Evolutionary conservation across 2,329 filamentous ascomycete species (phyloP), one percentile per base, ranked within the genome.

Genomic region (Fusarium sp.): DNA sequence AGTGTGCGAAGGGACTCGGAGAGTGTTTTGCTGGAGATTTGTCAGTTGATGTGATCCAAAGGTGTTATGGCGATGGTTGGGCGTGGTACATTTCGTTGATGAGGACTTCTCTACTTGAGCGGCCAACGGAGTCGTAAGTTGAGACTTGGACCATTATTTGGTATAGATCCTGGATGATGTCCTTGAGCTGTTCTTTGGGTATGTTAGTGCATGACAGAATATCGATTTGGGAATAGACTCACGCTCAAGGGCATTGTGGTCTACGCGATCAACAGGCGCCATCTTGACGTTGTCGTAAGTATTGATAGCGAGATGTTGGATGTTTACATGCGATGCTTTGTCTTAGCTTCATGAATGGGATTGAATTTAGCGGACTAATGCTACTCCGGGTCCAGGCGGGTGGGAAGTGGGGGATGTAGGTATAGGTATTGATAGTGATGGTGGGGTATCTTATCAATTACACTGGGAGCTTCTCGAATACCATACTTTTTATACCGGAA

Each of bases 111-210:
- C 82, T 83, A 41, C 84, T 86, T 15, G 87, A 81, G 2, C 83
- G 82, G 62, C 80, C 80, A 63, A 83, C 81, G 43, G 82, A 80
- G 81, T 90, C 88, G 81, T 90, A 91, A 62, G 86, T 84, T 32
- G 86, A 84, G 29, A 87, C 83, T 75, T 91, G 88, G 47, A 91
- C 86, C 83, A 90, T 87, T 63, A 90, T 79, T 72, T 88, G 84
- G 82, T 88, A 90, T 43, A 90, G 84, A 71, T 88, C 87, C 74
- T 90, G 87, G 77, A 91, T 88, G 65, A 88, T 83, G 73, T 88
- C 84, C 75, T 89, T 88, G 79, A 90, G 82, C 79, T 87, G 83
- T 72, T 85, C 88, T 89, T 73, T 16, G 5, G 7, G 30, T 30
- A 18, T 10, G 57, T 76, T 47, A 74, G 72, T 43, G 15, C 15